Base-by-base conservation (phyloP, 129 eudicot species). In the Apium graveolens region DNA sequence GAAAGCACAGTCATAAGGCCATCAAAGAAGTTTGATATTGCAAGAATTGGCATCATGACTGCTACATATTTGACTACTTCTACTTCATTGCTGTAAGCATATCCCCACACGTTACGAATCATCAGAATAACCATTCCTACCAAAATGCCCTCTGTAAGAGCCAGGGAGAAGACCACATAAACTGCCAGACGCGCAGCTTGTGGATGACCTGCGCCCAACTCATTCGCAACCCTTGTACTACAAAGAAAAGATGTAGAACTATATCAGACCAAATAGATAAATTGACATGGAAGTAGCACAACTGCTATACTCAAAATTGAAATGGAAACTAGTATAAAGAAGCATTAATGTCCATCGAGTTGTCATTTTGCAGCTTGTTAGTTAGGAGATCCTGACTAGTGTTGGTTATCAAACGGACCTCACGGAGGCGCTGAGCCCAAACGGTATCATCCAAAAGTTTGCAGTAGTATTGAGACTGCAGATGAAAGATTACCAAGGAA, bases 191-290 rank as follows among this genome's bases (percentile, higher is more conserved):
- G 87, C 51, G 98, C 97, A 18, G 86, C 83, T 76, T 75, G 80
- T 79, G 97, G 96, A 84, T 82, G 88, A 34, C 93, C 92, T 45
- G 96, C 97, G 43, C 98, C 98, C 82, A 94, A 79, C 81, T 94
- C 98, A 35, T 94, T 94, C 63, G 98, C 87, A 34, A 95, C 94
- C 70, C 98, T 79, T 7, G 97, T 91, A 78, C 98, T 95, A 70
- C 78, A 73, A 49, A 49, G 8, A 27, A 8, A 20, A 20, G 24
- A 20, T 14, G 45, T 12, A 34, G 38, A 68, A 31, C 42, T 72
- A 21, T 41, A 10, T 41, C 5, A 42, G 53, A 72, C 9, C 14
- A 72, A 3, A 12, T n/a, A 29, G 3, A 72, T 72, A 42, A 42
- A 17, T n/a, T 6, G 6, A 7, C 34, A 41, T 70, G 74, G 1